Base-by-base conservation (phyloP, 31 red algal genomes). In the Asparagopsis taxiformis region DNA sequence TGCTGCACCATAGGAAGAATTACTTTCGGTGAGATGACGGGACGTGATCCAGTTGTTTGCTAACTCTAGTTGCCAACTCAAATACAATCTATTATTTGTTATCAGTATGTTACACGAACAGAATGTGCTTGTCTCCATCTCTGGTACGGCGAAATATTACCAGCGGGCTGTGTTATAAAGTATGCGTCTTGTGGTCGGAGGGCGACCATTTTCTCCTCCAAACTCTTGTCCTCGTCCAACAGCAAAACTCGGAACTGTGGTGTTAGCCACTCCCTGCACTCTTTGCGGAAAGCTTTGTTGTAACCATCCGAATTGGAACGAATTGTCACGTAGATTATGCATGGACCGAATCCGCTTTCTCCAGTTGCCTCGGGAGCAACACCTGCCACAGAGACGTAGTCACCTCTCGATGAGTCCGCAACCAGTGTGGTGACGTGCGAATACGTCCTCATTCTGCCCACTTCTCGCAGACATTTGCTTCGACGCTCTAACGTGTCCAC, bases 371-470 rank as follows among this genome's bases (percentile, higher is more conserved):
- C 83, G 28, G 83, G 83, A n/a, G 83, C 83, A 20, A 85, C 24
- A 24, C 59, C 59, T 55, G 80, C 80, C 3, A 85, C 51, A 21
- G 83, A 58, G 48, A 88, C 58, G 53, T 77, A 77, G 52, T 88
- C 83, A 52, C 83, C 73, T 54, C 83, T 53, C 38, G 83, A 77
- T 46, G 83, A 88, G 55, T 88, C 83, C 0, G 83, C 83, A 8
- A 77, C 72, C 2, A 88, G 36, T 3, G 64, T 62, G 39, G 54
- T 71, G 17, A 78, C 73, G 52, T 88, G 72, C 6, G 83, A 88
- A 24, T 78, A 88, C 22, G 65, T 78, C 25, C 72, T 57, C 83
- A 78, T 88, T 28, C 72, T 36, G 13, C 72, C 83, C 7, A 88
- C 56, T 63, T 67, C 39, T n/a, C 61, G 59, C 30, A 85, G 61